Evolutionary conservation across 371 early-diverging fungal species (phyloP), one percentile per base, ranked within the genome.

Genomic region (Mucor circinelloides): DNA sequence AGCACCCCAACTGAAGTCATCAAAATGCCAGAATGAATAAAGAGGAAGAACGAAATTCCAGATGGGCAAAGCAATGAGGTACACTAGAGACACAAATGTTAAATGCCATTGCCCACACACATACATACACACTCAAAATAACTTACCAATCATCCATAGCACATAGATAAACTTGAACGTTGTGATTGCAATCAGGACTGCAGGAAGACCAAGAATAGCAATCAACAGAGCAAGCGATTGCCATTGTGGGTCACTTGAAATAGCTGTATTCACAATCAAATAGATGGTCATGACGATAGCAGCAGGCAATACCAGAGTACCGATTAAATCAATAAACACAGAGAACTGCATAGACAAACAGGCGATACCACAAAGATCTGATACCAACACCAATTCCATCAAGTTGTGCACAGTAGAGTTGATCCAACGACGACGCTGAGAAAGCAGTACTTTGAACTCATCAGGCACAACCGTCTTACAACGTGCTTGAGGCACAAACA

Each of bases 261-360:
- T 64, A 9, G 80, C 81, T 32, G 83, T 80, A 23, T 89, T 70
- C 72, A 96, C 83, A 66, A 80, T 77, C 55, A 91, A 79, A 68
- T 94, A 94, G 27, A 97, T 70, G 2, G 97, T 94, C 72, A 99
- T 93, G 21, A 82, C 78, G 64, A 99, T 88, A 31, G 99, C 96
- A 0, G 96, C 97, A 0, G 99, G 99, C 68, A 99, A 80, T 1
- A 97, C 94, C 1, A 98, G 84, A 0, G 99, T 99, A 30, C 99
- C 99, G 60, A 99, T 87, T 50, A 99, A 80, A 71, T 99, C 99
- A 71, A 99, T 85, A 64, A 97, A 92, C 10, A 99, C 93, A 38
- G 97, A 92, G 81, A 98, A 98, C 75, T 97, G 99, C 99, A 99
- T 99, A 21, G 96, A 96, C 72, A 96, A 96, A 78, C 97, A 99